phyloP scores from a whole-genome alignment of 2,329 filamentous ascomycete genomes.

The Neonectria punicea region DNA sequence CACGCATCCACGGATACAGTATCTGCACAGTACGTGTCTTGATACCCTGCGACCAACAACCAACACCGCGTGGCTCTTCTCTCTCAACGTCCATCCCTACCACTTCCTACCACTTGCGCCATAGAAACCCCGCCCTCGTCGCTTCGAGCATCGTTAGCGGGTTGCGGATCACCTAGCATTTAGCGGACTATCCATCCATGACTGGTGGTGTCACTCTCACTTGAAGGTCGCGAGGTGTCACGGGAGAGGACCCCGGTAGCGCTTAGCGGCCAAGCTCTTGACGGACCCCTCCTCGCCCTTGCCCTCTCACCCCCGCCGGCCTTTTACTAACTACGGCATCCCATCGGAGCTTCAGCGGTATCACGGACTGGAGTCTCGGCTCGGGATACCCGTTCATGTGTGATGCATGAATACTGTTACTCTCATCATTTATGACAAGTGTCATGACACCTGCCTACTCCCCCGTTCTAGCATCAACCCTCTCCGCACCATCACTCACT shows the following conservation, averaged over 20 bases:
- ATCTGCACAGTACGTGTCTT: not conserved
- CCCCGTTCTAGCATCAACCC: not conserved
- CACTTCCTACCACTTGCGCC: not conserved
- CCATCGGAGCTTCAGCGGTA: not conserved
- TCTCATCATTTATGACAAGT: not conserved
- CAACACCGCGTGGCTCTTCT: not conserved
- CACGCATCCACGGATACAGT: not conserved
- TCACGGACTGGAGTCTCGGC: not conserved
- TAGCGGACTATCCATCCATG: not conserved
- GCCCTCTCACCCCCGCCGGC: not conserved
- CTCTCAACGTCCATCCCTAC: not conserved
- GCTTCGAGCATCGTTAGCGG: not conserved
- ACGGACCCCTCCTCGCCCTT: no score
- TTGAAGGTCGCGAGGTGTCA: not conserved
- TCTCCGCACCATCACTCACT: conserved; percentile 25
- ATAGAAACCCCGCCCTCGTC: not conserved
- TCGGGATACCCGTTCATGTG: not conserved
- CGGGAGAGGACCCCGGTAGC: not conserved
- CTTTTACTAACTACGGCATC: not conserved
- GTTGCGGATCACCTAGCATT: not conserved
- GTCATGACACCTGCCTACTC: not conserved
- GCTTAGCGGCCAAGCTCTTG: not conserved
- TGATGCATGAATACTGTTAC: not conserved
- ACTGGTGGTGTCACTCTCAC: not conserved
- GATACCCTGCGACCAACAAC: not conserved